A percentile compares a stretch with the other conserved stretches of the same genome.
phyloP scores from a whole-genome alignment of 306 rosid species.

The Cicer yamashitae region DNA sequence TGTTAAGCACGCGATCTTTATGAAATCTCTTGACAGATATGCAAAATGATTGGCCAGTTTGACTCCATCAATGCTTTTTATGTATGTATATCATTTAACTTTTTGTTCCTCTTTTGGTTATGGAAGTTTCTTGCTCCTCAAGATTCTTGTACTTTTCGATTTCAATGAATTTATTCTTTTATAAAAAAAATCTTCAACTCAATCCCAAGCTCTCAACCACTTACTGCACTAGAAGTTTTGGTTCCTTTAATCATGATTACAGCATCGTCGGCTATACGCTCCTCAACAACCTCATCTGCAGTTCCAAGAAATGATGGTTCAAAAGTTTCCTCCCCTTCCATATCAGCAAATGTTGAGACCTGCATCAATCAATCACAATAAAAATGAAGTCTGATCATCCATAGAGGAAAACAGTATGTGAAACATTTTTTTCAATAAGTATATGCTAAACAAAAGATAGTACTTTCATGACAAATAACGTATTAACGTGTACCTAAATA shows the following conservation, averaged over 20 bases:
- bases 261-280: constrained; percentile 88
- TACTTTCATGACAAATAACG: not conserved
- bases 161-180: constrained; percentile 9
- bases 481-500: not conserved
- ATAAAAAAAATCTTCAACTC: not conserved
- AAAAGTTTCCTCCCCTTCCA: constrained; percentile 99
- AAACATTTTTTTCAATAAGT: not conserved
- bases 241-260: constrained; percentile 92
- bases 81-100: not conserved
- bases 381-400: constrained; percentile 11
- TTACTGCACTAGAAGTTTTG: constrained; percentile 84
- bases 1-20: not conserved
- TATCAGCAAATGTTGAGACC: constrained; percentile 99
- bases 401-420: constrained; percentile 7
- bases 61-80: constrained; percentile 2
- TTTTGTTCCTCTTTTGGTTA: not conserved
- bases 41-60: constrained; percentile 15
- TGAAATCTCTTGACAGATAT: not conserved
- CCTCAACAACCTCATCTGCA: constrained; percentile 99
- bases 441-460: not conserved
- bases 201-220: constrained; percentile 43
- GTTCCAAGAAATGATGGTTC: constrained; percentile 89
- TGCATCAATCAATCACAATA: constrained; percentile 43
- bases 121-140: constrained; percentile 22
- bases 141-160: not conserved